Percentiles rank a stretch among this genome's conserved stretches.
These are phyloP conservation scores for Talaromyces verruculosus DNA, from an alignment of 2,329 filamentous ascomycete genomes.

Conservation along the genomic window DNA sequence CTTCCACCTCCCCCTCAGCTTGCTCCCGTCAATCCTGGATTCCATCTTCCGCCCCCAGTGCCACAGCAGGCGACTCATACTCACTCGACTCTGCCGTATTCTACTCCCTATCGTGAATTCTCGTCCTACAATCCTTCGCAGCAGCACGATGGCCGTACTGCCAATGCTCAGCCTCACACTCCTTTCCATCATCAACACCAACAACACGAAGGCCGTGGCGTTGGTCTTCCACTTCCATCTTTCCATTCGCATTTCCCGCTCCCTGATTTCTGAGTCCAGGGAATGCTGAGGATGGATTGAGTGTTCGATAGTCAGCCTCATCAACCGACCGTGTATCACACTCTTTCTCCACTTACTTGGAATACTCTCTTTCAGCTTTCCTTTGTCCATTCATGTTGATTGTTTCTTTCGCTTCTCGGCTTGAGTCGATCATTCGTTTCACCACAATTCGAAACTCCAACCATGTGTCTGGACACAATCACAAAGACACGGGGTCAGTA, in stretches of 20 bases:
- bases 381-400: neutral
- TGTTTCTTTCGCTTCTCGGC: neutral
- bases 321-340: neutral
- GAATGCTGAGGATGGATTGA: neutral
- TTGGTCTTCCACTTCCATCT: constrained; percentile 2
- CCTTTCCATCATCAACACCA: neutral
- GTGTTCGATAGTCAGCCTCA: neutral
- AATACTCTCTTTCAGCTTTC: neutral
- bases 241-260: neutral
- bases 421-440: neutral
- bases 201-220: neutral
- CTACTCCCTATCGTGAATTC: neutral
- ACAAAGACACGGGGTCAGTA: neutral
- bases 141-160: neutral
- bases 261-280: neutral
- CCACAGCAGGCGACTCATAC: neutral
- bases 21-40: neutral
- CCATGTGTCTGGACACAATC: neutral
- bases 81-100: neutral
- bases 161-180: neutral
- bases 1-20: neutral
- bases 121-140: constrained; percentile 1
- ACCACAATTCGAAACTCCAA: neutral
- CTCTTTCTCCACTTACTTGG: neutral
- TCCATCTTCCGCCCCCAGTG: constrained; percentile 4